Conservation (phyloP, 805 yeast genomes). For the Teunomyces gatunensis region DNA sequence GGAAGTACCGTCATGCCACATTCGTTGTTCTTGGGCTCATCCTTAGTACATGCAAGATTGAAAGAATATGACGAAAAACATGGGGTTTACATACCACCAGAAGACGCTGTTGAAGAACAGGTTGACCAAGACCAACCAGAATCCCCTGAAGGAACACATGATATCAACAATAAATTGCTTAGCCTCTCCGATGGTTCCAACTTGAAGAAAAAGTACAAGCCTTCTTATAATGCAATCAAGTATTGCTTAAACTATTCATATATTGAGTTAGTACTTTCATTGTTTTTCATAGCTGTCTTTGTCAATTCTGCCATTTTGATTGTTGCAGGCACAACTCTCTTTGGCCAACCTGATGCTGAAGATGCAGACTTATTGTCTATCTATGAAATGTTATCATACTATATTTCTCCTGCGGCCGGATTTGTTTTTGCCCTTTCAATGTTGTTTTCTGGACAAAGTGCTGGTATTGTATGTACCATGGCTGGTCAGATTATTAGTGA, state of each 20-base stretch:
- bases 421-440: slow-evolving; percentile 44
- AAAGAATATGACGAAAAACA: slow-evolving; percentile 40
- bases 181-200: slow-evolving; percentile 28
- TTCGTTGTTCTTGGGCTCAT: slow-evolving; percentile 43
- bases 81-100: slow-evolving; percentile 14
- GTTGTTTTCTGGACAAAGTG: slow-evolving; percentile 47
- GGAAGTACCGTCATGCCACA: slow-evolving; percentile 51
- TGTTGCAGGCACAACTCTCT: slow-evolving; percentile 44
- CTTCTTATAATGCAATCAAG: slow-evolving; percentile 40
- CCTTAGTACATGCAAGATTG: slow-evolving; percentile 42
- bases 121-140: background rate
- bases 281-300: slow-evolving; percentile 42
- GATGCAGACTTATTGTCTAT: slow-evolving; percentile 46
- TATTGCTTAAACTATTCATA: slow-evolving; percentile 42
- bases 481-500: slow-evolving; percentile 47
- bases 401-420: slow-evolving; percentile 46
- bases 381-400: slow-evolving; percentile 42
- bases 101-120: background rate
- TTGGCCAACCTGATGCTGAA: slow-evolving; percentile 43
- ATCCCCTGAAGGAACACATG: slow-evolving; percentile 8
- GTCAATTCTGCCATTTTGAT: slow-evolving; percentile 45
- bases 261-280: slow-evolving; percentile 37
- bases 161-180: slow-evolving; percentile 17
- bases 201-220: slow-evolving; percentile 34
- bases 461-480: slow-evolving; percentile 49